These are phyloP conservation scores for Forsythia suspensa DNA, from an alignment of 257 asterid genomes.

Conservation along the genomic window DNA sequence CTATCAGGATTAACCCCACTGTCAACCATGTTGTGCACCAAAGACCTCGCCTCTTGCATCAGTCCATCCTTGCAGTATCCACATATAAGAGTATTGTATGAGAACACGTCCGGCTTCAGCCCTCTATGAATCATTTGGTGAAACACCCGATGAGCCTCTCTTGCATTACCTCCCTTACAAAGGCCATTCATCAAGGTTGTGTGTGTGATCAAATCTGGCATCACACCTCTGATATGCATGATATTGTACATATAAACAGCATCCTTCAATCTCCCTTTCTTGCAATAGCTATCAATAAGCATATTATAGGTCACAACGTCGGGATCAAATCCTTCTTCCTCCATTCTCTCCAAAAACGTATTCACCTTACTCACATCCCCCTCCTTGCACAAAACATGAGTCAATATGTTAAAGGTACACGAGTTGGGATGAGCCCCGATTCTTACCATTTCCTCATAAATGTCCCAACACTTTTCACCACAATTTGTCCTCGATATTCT, in stretches of 20 bases:
- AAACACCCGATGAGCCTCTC: conserved; percentile 69
- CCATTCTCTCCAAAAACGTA: conserved; percentile 70
- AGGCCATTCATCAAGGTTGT: conserved; percentile 73
- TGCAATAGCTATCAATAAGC: conserved; percentile 73
- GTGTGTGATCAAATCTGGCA: conserved; percentile 77
- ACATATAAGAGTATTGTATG: conserved; percentile 65
- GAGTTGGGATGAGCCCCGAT: conserved; percentile 65
- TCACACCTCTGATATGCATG: conserved; percentile 58
- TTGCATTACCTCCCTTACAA: conserved; percentile 61
- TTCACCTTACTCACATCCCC: conserved; percentile 67
- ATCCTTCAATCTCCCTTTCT: conserved; percentile 67
- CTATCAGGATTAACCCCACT: conserved; percentile 59
- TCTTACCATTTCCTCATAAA: conserved; percentile 58
- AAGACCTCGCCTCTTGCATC: conserved; percentile 71
- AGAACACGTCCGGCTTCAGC: conserved; percentile 57
- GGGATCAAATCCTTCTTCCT: conserved; percentile 79
- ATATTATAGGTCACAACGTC: conserved; percentile 76
- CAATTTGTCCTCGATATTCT: conserved; percentile 55
- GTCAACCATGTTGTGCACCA: conserved; percentile 71
- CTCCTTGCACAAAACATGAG: conserved; percentile 62
- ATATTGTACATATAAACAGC: conserved; percentile 71
- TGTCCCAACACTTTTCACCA: conserved; percentile 68
- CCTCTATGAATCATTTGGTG: conserved; percentile 67
- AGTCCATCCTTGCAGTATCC: conserved; percentile 79
- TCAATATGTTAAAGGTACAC: conserved; percentile 73